These are phyloP conservation scores for Jamesozyma rosinii DNA, from an alignment of 805 yeast genomes.

Conservation along the genomic window DNA sequence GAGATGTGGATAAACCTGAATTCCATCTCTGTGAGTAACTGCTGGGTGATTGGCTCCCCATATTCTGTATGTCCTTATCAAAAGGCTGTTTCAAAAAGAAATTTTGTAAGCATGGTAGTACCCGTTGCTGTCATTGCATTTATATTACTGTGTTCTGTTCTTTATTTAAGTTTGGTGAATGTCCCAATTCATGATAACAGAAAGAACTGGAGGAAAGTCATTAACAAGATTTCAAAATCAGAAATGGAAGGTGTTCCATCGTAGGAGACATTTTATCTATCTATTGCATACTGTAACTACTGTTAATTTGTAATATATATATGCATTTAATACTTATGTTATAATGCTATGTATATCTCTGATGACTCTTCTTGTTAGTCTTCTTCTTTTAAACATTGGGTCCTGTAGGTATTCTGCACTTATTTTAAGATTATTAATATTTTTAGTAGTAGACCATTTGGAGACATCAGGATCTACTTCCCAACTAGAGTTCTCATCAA, in stretches of 20 bases:
- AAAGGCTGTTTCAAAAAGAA: constrained; percentile 41
- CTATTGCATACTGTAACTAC: constrained; percentile 20
- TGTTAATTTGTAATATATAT: too few relatives aligned
- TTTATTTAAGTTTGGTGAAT: constrained; percentile 46
- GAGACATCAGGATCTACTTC: constrained; percentile 45
- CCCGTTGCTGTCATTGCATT: constrained; percentile 57
- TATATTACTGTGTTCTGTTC: constrained; percentile 41
- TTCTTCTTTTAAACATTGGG: constrained; percentile 47
- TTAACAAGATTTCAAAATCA: constrained; percentile 46
- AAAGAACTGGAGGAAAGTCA: constrained; percentile 51
- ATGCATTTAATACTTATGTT: background rate
- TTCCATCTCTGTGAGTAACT: constrained; percentile 58
- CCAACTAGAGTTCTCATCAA: constrained; percentile 56
- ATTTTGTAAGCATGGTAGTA: constrained; percentile 53
- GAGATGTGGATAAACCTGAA: constrained; percentile 70
- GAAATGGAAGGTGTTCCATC: constrained; percentile 87
- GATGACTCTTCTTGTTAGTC: constrained; percentile 44
- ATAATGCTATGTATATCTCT: constrained; percentile 15
- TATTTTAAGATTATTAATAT: constrained; percentile 27
- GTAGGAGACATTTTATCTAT: constrained; percentile 22
- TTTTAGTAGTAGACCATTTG: constrained; percentile 44
- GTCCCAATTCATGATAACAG: constrained; percentile 67
- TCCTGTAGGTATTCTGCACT: constrained; percentile 44
- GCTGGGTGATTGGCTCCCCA: constrained; percentile 84
- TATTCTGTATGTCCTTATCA: constrained; percentile 72